Evolutionary conservation across 2,329 filamentous ascomycete genomes (phyloP).

Genomic region (Lasiodiplodia hormozganensis): DNA sequence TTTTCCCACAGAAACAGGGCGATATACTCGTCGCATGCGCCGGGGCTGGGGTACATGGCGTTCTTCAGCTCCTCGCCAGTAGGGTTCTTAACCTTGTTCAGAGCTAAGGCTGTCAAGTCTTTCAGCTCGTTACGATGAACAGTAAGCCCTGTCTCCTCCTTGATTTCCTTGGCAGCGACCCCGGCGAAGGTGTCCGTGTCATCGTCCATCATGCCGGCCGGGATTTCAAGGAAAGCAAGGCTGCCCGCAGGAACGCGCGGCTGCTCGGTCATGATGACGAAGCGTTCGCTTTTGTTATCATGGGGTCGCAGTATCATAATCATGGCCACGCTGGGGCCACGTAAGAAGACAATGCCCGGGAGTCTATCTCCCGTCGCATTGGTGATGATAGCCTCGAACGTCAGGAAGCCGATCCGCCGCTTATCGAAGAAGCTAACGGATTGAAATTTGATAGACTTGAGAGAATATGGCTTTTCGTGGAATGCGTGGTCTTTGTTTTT

Average conservation of each 20-base stretch:
- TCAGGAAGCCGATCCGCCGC: background rate
- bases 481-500: background rate
- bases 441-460: background rate
- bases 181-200: no score
- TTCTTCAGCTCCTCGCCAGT: background rate
- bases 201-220: no score
- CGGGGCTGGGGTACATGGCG: background rate
- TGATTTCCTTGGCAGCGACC: background rate
- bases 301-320: background rate
- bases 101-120: background rate
- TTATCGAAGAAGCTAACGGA: background rate
- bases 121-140: background rate
- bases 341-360: background rate
- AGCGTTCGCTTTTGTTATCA: background rate
- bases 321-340: background rate
- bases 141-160: background rate
- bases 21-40: background rate
- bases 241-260: background rate
- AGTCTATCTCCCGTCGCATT: background rate
- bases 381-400: background rate
- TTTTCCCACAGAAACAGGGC: background rate
- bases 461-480: background rate
- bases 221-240: background rate
- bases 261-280: background rate
- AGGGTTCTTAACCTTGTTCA: accelerated